Base-by-base conservation (phyloP, 768 basidiomycete species). In the Termitomyces sp. region DNA sequence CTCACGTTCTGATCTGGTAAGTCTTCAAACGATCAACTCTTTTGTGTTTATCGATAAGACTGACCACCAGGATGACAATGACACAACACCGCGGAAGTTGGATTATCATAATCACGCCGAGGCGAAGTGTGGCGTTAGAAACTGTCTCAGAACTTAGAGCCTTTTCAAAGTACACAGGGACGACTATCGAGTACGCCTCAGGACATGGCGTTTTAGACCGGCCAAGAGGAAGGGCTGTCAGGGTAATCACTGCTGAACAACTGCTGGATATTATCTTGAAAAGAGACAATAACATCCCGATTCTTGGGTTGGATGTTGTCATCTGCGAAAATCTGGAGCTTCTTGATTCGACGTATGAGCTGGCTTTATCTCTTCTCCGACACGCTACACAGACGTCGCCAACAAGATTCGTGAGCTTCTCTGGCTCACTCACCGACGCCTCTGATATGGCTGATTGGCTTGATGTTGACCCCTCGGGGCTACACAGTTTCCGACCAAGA, bases 251-350 rank as follows among this genome's bases (percentile, higher is more conserved):
- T 10, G 76, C 89, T 4, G 57, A 73, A 12, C 72, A 78, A 50
- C 74, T 90, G 12, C 75, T 89, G 14, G 57, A 70, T 36, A 74
- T 77, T 8, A 62, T 87, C 40, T 74, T 67, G 9, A 64, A 70
- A 28, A 67, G 70, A 33, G 66, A 70, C 52, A 64, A 69, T 12
- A 65, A 63, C 35, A 50, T 57, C 12, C 61, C 72, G n/a, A 59
- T 77, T 20, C 70, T 62, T 5, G 77, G 76, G 46, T 77, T 94
- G 23, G 75, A 80, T 62, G 70, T 96, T 36, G 83, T 95, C 35
- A 68, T 98, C 4, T 88, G 89, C 61, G 95, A 98, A 62, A 87
- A 89, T 65, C 74, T 99, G 18, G 91, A 98, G 65, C 83, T 90
- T 33, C 77, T 99, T 56, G 86, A 93, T 68, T 74, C 85, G 18